phyloP scores from a whole-genome alignment of 2,329 filamentous ascomycete species.

The Cadophora sp. region DNA sequence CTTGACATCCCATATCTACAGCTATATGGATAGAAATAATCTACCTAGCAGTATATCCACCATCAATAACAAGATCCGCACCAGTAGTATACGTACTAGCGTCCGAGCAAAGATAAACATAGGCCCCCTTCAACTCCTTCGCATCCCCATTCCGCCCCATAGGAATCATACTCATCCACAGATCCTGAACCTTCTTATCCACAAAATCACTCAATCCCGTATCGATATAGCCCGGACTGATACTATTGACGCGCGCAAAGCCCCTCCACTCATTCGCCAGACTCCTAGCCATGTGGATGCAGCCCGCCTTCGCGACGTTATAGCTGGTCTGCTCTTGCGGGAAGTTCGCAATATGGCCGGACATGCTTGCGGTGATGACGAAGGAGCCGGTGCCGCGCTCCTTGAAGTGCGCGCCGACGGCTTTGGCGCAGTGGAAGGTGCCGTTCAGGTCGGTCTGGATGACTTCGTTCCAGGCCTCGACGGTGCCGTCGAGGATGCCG shows the following conservation, averaged over 20 bases:
- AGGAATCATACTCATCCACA: conserved; percentile 66
- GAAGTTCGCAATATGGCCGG: conserved; percentile 59
- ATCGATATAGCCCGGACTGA: conserved; percentile 73
- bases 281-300: conserved; percentile 67
- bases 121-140: conserved; percentile 66
- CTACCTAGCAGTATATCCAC: conserved; percentile 48
- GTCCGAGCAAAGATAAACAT: conserved; percentile 55
- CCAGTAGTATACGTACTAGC: conserved; percentile 56
- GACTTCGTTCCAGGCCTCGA: conserved; percentile 70
- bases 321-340: conserved; percentile 71
- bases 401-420: conserved; percentile 71
- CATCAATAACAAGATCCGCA: conserved; percentile 56
- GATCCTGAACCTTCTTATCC: conserved; percentile 59
- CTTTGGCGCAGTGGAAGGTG: conserved; percentile 71
- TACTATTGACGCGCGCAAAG: conserved; percentile 72
- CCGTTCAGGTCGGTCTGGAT: conserved; percentile 72
- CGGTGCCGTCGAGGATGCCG: conserved; percentile 71
- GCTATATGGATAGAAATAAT: not conserved
- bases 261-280: conserved; percentile 74
- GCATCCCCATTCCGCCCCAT: conserved; percentile 65
- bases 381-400: conserved; percentile 68
- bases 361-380: conserved; percentile 71
- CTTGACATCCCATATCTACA: not conserved
- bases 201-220: conserved; percentile 70
- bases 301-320: conserved; percentile 71